A percentile compares a stretch with the other conserved stretches of the same genome.
phyloP scores from a whole-genome alignment of 805 yeast genomes.

The Allodekkera sacchari region DNA sequence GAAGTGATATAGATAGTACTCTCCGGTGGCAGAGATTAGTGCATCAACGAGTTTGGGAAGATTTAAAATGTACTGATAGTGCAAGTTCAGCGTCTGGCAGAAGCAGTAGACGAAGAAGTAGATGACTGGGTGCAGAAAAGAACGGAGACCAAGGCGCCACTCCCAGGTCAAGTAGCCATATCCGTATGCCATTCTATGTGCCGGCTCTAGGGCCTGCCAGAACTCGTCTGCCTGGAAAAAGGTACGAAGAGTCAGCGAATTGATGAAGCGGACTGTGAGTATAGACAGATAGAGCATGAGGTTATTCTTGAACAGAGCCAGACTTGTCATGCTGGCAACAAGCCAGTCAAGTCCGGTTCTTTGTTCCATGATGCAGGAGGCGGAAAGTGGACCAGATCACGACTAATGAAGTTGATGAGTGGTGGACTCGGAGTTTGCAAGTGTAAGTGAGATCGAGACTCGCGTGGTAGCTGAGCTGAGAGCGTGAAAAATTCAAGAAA shows the following conservation, averaged over 20 bases:
- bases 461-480: no score
- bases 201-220: conserved; percentile 91
- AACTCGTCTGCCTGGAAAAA: conserved; percentile 96
- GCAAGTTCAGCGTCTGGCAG: conserved; percentile 25
- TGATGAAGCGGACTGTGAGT: conserved; percentile 42
- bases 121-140: conserved; percentile 71
- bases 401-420: no score
- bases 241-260: conserved; percentile 57
- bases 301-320: no score
- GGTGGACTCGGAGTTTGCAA: no score
- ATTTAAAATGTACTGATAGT: conserved; percentile 32
- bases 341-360: no score
- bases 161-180: conserved; percentile 93
- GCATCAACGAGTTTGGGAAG: conserved; percentile 69
- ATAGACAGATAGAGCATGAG: conserved; percentile 11
- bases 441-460: no score
- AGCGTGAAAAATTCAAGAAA: no score
- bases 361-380: no score
- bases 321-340: no score
- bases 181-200: conserved; percentile 65
- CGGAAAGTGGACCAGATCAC: no score
- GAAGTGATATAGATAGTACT: conserved; percentile 46
- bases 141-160: conserved; percentile 70
- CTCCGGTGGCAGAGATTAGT: conserved; percentile 62
- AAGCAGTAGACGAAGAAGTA: conserved; percentile 41